Conservation (phyloP, 495 filamentous ascomycete species). For the Viridothelium virens region DNA sequence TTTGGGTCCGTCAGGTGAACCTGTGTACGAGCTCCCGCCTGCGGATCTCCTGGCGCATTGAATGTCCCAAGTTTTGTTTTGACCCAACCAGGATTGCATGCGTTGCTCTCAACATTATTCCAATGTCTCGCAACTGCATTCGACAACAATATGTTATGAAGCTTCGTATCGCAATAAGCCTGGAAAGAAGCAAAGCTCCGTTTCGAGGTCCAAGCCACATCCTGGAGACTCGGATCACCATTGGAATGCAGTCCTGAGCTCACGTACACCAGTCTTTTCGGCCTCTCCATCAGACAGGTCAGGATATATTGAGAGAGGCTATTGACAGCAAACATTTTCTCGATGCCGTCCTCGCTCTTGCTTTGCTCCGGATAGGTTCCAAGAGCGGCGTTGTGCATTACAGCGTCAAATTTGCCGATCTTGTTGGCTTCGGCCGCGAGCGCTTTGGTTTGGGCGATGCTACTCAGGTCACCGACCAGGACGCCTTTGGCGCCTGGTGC, state of each 20-base stretch:
- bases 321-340: conserved; percentile 49
- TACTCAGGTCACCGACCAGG: conserved; percentile 46
- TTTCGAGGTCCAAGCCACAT: conserved; percentile 31
- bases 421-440: conserved; percentile 46
- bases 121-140: conserved; percentile 47
- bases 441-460: conserved; percentile 46
- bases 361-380: conserved; percentile 29
- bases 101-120: conserved; percentile 43
- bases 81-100: conserved; percentile 57
- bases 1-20: neutral
- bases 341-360: conserved; percentile 41
- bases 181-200: conserved; percentile 10
- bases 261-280: conserved; percentile 47
- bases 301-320: conserved; percentile 52
- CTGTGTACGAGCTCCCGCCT: neutral
- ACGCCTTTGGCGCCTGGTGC: conserved; percentile 44
- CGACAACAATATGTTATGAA: conserved; percentile 48
- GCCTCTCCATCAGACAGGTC: conserved; percentile 45
- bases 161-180: conserved; percentile 46
- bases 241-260: conserved; percentile 45
- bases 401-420: conserved; percentile 45
- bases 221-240: conserved; percentile 40
- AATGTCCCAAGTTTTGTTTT: conserved; percentile 54
- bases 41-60: conserved; percentile 35
- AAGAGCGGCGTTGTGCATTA: conserved; percentile 54